Evolutionary conservation across 2,329 filamentous ascomycete species (phyloP).

Genomic region (Talaromyces sp.): DNA sequence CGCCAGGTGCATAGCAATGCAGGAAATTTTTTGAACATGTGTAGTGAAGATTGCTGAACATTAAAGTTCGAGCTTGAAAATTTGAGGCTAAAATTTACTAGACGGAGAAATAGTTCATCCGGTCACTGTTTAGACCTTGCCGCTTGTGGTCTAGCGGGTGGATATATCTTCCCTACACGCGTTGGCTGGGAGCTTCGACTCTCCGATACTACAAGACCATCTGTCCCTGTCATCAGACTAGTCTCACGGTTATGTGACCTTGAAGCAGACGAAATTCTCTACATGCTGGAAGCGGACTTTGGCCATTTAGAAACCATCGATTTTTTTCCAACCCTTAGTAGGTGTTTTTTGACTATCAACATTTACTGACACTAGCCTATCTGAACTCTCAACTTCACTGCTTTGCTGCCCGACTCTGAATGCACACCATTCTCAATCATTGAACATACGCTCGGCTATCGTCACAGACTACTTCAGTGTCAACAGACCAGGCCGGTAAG

Average conservation of each 20-base stretch:
- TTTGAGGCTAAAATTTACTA: neutral
- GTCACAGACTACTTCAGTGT: conserved; percentile 40
- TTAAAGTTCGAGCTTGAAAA: neutral
- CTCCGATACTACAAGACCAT: no score
- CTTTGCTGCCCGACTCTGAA: neutral
- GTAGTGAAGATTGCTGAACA: neutral
- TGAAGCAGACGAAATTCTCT: neutral
- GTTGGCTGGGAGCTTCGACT: neutral
- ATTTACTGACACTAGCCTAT: neutral
- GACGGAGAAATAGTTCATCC: neutral
- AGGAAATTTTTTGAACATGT: no score
- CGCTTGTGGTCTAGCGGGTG: neutral
- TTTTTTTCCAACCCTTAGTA: neutral
- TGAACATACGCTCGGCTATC: neutral
- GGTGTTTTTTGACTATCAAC: neutral
- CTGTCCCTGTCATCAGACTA: no score
- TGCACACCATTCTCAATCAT: neutral
- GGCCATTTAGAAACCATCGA: neutral
- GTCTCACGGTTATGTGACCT: neutral
- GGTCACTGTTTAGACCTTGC: neutral
- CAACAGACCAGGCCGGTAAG: conserved; percentile 58
- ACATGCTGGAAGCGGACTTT: no score
- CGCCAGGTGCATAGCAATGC: no score
- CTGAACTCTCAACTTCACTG: neutral
- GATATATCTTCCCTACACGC: neutral